Evolutionary conservation across 495 filamentous ascomycete genomes (phyloP).

Genomic region (Diplogelasinospora grovesii): DNA sequence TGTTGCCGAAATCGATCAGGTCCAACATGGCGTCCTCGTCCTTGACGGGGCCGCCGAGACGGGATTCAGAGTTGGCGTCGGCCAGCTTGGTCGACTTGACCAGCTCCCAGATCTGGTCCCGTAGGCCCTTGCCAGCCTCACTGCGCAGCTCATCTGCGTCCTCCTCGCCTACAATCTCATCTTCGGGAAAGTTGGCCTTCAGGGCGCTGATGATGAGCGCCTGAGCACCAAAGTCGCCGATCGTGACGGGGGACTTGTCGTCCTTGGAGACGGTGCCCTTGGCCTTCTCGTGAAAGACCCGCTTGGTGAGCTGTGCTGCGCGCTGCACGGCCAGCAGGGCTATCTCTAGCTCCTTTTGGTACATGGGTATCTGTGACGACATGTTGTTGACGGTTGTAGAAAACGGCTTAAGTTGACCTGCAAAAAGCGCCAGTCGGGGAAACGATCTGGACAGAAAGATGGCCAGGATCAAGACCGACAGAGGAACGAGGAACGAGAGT

Average conservation of each 20-base stretch:
- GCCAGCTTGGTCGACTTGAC: constrained; percentile 67
- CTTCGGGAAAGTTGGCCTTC: constrained; percentile 77
- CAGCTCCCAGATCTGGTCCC: constrained; percentile 73
- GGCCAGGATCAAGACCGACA: constrained; percentile 22
- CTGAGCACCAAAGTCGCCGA: constrained; percentile 96
- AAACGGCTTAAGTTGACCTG: constrained; percentile 9
- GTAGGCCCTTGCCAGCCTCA: constrained; percentile 56
- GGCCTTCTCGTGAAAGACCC: constrained; percentile 83
- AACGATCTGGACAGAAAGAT: constrained; percentile 5
- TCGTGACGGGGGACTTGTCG: constrained; percentile 93
- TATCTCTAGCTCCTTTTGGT: constrained; percentile 74
- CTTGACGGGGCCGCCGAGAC: constrained; percentile 65
- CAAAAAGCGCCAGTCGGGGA: constrained; percentile 16
- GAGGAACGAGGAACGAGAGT: constrained; percentile 11
- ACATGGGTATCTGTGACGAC: constrained; percentile 24
- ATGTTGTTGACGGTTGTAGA: not conserved
- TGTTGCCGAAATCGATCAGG: constrained; percentile 77
- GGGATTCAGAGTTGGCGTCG: constrained; percentile 48
- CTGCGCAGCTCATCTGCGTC: constrained; percentile 71
- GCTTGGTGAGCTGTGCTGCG: constrained; percentile 80
- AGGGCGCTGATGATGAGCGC: constrained; percentile 90
- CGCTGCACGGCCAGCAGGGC: constrained; percentile 91
- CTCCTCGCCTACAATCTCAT: constrained; percentile 93
- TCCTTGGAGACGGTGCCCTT: constrained; percentile 92
- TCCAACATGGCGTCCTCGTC: constrained; percentile 72